A percentile compares a stretch with the other conserved stretches of the same genome.
Conservation (phyloP, 306 rosid genomes). For the Canavalia gladiata region DNA sequence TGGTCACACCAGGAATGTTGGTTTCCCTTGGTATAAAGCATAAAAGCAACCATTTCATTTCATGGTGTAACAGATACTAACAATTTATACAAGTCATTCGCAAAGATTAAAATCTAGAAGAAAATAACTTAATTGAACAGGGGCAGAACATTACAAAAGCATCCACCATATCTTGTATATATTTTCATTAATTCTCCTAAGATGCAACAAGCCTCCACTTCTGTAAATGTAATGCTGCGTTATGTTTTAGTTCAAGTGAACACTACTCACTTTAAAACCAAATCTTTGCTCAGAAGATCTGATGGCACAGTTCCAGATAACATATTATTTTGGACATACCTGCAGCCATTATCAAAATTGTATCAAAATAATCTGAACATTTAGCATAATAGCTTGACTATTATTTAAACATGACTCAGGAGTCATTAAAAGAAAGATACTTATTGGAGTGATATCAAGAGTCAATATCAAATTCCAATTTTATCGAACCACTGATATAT, state of each 20-base stretch:
- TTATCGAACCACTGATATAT: conserved; percentile 19
- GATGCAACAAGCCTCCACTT: conserved; percentile 34
- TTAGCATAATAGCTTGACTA: conserved; percentile 16
- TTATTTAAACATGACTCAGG: conserved; percentile 13
- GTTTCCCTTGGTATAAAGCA: conserved; percentile 16
- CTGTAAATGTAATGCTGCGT: conserved; percentile 21
- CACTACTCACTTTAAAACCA: conserved; percentile 56
- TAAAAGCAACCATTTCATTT: neutral
- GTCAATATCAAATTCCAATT: neutral
- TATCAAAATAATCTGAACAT: conserved; percentile 26
- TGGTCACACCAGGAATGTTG: neutral
- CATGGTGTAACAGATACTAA: neutral
- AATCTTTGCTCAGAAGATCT: conserved; percentile 63
- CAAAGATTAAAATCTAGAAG: conserved; percentile 14
- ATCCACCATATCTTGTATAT: conserved; percentile 13
- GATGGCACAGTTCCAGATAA: conserved; percentile 81
- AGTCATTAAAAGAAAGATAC: neutral
- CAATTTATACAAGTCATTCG: neutral
- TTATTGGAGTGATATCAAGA: conserved; percentile 28
- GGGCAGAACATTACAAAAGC: neutral
- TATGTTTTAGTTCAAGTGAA: conserved; percentile 30
- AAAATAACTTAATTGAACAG: conserved; percentile 16
- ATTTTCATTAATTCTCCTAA: conserved; percentile 21
- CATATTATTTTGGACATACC: conserved; percentile 88
- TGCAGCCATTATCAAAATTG: conserved; percentile 52